Evolutionary conservation across 192 early-diverging fungal species (phyloP), one percentile per base, ranked within the genome.

Genomic region (Spizellomyces sp.): DNA sequence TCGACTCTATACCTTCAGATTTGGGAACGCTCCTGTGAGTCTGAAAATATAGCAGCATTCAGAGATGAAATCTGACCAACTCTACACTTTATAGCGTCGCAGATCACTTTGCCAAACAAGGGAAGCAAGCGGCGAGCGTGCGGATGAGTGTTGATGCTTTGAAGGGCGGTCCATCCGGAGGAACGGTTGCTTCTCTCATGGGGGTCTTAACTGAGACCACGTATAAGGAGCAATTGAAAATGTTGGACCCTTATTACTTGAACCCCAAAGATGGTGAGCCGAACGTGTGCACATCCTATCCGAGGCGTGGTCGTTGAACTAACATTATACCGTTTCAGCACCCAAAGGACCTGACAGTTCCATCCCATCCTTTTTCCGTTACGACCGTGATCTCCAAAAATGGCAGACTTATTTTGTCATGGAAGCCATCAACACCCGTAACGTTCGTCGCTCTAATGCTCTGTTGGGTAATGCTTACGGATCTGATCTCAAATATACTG

Each of bases 1-100:
- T 96, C 75, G 96, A 98, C 73, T 93, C 91, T 27, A 87, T 98
- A 3, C 95, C 95, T 2, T 92, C 91, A 14, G 95, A 97, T 70
- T 71, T 97, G 9, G 92, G 93, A 19, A 83, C 88, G 21, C 85
- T 90, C 52, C 87, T 96, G 93, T 77, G 64, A 47, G 61, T 64
- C 14, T 21, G 27, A 3, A n/a, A 36, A 36, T 36, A 2, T 36
- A 3, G 27, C 27, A 36, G 27, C 27, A 36, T 0, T 36, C 27
- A 36, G 27, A 36, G 27, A 36, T n/a, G 41, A 19, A 73, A 58
- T 14, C 10, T 67, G 44, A 55, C 54, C 27, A 61, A 61, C 14
- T 12, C 59, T 22, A 36, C 15, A 22, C 10, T 44, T 46, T 67
- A 41, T 64, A 81, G 76, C 12, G 50, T 82, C 36, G 80, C 80